These are phyloP conservation scores for Mercurialis annua DNA, from an alignment of 345 rosid species.

Conservation along the genomic window DNA sequence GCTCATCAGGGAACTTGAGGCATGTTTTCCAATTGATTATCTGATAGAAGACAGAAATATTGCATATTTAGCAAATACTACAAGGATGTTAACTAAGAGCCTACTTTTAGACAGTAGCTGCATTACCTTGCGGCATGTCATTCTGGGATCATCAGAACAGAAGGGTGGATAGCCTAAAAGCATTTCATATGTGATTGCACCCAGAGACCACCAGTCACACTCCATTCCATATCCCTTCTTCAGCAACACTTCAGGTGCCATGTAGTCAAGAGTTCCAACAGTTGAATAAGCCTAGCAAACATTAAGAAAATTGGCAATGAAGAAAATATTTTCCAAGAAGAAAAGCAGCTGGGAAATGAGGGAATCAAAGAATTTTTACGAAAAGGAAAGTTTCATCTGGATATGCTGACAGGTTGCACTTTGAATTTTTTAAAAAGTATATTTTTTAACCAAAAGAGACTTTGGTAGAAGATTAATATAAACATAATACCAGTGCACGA, in stretches of 20 bases:
- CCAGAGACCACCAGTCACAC: constrained; percentile 99
- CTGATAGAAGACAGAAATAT: constrained; percentile 38
- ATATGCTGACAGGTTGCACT: constrained; percentile 4
- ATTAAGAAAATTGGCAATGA: constrained; percentile 15
- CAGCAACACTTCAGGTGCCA: constrained; percentile 95
- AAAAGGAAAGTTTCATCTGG: background rate
- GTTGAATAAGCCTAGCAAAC: constrained; percentile 83
- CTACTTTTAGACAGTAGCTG: constrained; percentile 39
- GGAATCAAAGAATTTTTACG: background rate
- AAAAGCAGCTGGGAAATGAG: background rate
- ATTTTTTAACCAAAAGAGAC: background rate
- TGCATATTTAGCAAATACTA: constrained; percentile 23
- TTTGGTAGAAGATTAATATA: constrained; percentile 8
- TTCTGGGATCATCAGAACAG: constrained; percentile 94
- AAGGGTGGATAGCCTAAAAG: constrained; percentile 95
- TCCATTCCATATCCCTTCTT: constrained; percentile 98
- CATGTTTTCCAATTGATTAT: constrained; percentile 91
- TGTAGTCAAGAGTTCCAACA: constrained; percentile 98
- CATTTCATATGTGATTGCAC: constrained; percentile 98
- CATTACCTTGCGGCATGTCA: constrained; percentile 89
- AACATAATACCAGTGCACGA: constrained; percentile 70
- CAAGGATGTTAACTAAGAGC: background rate
- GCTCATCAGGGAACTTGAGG: constrained; percentile 93
- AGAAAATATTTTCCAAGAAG: constrained; percentile 14
- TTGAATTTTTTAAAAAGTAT: background rate